phyloP scores from a whole-genome alignment of 164 flowering plant species.

The Stephania cephalantha region DNA sequence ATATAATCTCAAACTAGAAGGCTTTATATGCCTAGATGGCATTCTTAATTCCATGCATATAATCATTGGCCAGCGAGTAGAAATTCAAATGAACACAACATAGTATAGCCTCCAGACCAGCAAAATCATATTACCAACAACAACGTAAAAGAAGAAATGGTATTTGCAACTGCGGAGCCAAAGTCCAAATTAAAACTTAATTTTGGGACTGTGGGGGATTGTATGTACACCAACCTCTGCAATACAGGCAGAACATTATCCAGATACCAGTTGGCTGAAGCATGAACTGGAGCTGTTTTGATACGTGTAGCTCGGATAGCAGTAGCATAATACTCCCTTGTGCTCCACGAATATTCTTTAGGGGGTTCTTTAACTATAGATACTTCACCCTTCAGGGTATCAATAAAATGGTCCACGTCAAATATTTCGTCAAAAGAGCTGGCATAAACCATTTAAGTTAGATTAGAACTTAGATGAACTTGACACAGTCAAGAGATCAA shows the following conservation, averaged over 20 bases:
- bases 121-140: neutral
- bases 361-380: conserved; percentile 82
- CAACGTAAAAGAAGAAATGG: neutral
- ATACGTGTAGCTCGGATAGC: conserved; percentile 84
- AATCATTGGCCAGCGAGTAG: neutral
- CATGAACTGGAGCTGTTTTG: conserved; percentile 92
- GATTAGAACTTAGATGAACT: neutral
- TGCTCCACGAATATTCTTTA: conserved; percentile 82
- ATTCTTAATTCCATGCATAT: too few species aligned
- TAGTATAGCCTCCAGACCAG: neutral
- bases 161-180: neutral
- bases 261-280: conserved; percentile 89
- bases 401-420: conserved; percentile 94
- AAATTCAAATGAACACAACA: neutral
- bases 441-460: conserved; percentile 35
- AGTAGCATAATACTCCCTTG: conserved; percentile 90
- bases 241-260: conserved; percentile 85
- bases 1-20: too few species aligned
- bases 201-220: neutral
- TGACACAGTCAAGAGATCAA: neutral
- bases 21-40: too few species aligned
- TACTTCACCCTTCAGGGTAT: conserved; percentile 78
- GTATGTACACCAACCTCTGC: conserved; percentile 49
- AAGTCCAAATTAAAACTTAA: neutral
- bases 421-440: conserved; percentile 90